phyloP scores from a whole-genome alignment of 1,284 basidiomycete genomes.

The Violaceomyces palustris region DNA sequence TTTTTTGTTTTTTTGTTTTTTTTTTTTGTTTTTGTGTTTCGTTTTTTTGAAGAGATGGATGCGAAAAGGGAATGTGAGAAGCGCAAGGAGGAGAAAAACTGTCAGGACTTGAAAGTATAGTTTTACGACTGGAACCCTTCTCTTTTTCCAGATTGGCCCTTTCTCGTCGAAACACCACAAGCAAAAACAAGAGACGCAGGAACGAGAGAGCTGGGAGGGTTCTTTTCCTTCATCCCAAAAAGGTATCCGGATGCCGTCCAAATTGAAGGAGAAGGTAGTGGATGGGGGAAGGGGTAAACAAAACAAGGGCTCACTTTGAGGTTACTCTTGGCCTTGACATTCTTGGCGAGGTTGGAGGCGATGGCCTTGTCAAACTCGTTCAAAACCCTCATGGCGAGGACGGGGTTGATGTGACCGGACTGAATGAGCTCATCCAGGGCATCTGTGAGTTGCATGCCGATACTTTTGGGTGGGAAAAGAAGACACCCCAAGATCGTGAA shows the following conservation, averaged over 20 bases:
- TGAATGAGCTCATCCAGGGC: conserved; percentile 98
- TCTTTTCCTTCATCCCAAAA: no score
- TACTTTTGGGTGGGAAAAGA: conserved; percentile 58
- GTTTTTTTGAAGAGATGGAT: background rate
- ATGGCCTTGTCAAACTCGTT: conserved; percentile 55
- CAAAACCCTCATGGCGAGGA: conserved; percentile 92
- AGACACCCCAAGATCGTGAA: background rate
- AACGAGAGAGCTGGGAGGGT: no score
- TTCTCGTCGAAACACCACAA: no score
- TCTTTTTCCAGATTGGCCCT: no score
- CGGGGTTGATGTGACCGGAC: conserved; percentile 91
- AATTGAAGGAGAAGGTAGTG: background rate
- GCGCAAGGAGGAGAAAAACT: conserved; percentile 2
- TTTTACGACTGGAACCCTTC: no score
- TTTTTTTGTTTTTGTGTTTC: no score
- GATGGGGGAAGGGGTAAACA: no score
- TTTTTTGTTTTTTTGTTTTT: no score
- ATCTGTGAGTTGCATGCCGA: conserved; percentile 96
- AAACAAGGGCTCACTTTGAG: conserved; percentile 44
- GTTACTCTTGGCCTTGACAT: conserved; percentile 46
- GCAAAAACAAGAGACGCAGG: no score
- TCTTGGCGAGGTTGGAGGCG: conserved; percentile 44
- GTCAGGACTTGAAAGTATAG: no score
- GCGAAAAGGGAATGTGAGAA: background rate
- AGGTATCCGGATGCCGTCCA: no score